Percentiles rank a stretch among this genome's conserved stretches.
Evolutionary conservation across 2,329 filamentous ascomycete species (phyloP).

Genomic region (Monosporascus sp.): DNA sequence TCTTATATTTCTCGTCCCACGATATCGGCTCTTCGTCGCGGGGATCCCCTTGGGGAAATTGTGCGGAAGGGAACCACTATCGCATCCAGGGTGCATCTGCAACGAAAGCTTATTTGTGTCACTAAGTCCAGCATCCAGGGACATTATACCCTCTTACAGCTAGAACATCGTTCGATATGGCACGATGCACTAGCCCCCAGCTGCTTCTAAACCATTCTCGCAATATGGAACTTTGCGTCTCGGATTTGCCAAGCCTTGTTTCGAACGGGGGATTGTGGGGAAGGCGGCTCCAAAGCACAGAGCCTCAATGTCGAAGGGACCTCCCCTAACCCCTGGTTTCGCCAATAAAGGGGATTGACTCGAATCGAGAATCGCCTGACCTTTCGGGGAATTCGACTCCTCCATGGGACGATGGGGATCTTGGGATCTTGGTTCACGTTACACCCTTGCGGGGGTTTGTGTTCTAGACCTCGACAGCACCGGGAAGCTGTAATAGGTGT

Average conservation of each 20-base stretch:
- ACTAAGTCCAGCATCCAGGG: slow-evolving; percentile 9
- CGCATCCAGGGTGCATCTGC: slow-evolving; percentile 5
- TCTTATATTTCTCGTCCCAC: neutral
- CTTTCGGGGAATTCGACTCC: slow-evolving; percentile 11
- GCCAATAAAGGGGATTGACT: slow-evolving; percentile 17
- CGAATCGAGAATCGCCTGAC: slow-evolving; percentile 18
- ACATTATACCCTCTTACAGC: slow-evolving; percentile 5
- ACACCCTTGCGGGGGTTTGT: slow-evolving; percentile 4
- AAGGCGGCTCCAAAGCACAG: slow-evolving; percentile 20
- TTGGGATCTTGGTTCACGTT: slow-evolving; percentile 1
- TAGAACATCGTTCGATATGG: slow-evolving; percentile 22
- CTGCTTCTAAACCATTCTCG: slow-evolving; percentile 3
- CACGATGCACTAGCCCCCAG: slow-evolving; percentile 16
- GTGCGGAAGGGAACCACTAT: neutral
- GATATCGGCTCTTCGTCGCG: slow-evolving; percentile 1
- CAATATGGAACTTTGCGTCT: slow-evolving; percentile 1
- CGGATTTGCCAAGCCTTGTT: slow-evolving; percentile 4
- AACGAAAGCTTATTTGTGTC: slow-evolving; percentile 14
- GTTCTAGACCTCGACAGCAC: slow-evolving; percentile 8
- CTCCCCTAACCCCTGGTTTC: slow-evolving; percentile 15
- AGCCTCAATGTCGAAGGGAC: slow-evolving; percentile 21
- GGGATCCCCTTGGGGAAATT: neutral
- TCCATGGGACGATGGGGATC: slow-evolving; percentile 3
- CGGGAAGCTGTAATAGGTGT: neutral
- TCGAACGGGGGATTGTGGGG: slow-evolving; percentile 5